Evolutionary conservation across 331 rosid species (phyloP), one percentile per base, ranked within the genome.

Genomic region (Malus hybrid): DNA sequence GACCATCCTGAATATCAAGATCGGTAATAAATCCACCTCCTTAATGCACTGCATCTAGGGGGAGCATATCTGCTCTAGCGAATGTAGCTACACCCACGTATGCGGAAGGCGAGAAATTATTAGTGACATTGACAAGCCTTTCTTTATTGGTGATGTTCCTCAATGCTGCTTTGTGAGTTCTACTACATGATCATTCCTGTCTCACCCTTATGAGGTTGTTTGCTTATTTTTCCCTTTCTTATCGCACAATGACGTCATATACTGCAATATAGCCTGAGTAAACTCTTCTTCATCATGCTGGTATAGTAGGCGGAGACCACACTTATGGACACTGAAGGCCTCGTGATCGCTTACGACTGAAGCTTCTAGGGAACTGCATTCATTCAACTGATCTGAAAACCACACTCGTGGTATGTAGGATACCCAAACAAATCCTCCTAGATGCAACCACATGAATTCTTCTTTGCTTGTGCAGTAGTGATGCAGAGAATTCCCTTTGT

Each of bases 391-490:
- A 28, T 80, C n/a, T 7, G 32, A n/a, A 44, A 62, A 75, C 64
- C 42, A 55, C 6, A 4, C 18, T n/a, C 65, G 46, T 56, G 84
- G 84, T 9, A 28, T 42, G 55, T 56, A 80, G 20, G 70, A 75
- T 7, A 75, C 24, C 80, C 80, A 80, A 61, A 75, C 36, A 24
- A 80, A 69, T 15, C 62, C 72, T 20, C 52, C 20, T 1, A 16
- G 34, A 69, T 63, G n/a, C 16, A 69, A 24, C 79, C 79, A 62
- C 29, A 30, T 19, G 55, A 62, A 62, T 74, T 15, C 77, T 14
- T 80, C 79, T 4, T 80, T 66, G 55, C 19, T 53, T 60, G 61
- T 44, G 19, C 62, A 5, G 44, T 80, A 78, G 19, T 18, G 42
- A 68, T 80, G 73, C 2, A 70, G 8, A 34, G 76, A 48, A 42